These are phyloP conservation scores for Myxozyma vanderwaltii DNA, from an alignment of 805 yeast genomes.

Conservation along the genomic window DNA sequence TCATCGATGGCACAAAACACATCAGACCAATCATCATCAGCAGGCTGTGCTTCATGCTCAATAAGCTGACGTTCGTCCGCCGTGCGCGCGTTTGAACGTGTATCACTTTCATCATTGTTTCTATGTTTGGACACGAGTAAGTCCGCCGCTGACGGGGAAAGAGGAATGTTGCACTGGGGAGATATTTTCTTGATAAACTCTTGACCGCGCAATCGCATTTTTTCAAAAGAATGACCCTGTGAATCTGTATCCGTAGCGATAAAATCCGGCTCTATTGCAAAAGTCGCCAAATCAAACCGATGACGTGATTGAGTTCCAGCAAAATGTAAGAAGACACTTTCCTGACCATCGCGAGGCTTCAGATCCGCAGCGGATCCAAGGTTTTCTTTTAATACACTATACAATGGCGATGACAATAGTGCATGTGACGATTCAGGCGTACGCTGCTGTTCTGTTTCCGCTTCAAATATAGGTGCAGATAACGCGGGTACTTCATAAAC, in stretches of 20 bases:
- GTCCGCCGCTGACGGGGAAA: neutral
- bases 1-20: slow-evolving; percentile 20
- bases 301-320: neutral
- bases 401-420: slow-evolving; percentile 7
- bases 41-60: neutral
- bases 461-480: neutral
- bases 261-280: slow-evolving; percentile 10
- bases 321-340: neutral
- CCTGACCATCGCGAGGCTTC: neutral
- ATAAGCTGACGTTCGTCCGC: neutral
- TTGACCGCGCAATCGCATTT: slow-evolving; percentile 14
- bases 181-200: slow-evolving; percentile 5
- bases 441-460: neutral
- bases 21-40: slow-evolving; percentile 32
- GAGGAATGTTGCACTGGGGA: slow-evolving; percentile 17
- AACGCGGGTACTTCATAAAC: slow-evolving; percentile 11
- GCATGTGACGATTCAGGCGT: neutral
- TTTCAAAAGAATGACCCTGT: neutral
- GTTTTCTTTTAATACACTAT: slow-evolving; percentile 4
- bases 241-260: neutral
- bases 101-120: neutral
- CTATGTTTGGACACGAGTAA: neutral
- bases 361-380: neutral
- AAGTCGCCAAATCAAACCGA: neutral
- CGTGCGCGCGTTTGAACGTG: neutral